These are phyloP conservation scores for Monilinia fructicola DNA, from an alignment of 2,329 filamentous ascomycete species.

Conservation along the genomic window DNA sequence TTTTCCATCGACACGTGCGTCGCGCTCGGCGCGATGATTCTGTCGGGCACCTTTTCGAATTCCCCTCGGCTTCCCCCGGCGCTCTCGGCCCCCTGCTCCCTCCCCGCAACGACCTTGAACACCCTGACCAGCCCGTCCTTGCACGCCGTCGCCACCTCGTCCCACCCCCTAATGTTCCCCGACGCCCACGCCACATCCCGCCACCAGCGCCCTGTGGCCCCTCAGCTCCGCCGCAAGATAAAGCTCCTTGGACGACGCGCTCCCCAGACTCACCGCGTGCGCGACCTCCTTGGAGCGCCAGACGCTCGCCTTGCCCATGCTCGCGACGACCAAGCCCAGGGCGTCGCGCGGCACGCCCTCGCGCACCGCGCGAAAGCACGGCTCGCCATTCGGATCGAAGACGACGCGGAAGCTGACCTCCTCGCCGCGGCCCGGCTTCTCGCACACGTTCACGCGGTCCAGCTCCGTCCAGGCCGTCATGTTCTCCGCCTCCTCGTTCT, in stretches of 20 bases:
- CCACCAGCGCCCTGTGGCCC: conserved; percentile 73
- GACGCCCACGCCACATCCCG: conserved; percentile 92
- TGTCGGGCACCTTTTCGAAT: conserved; percentile 36
- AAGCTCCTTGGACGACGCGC: conserved; percentile 69
- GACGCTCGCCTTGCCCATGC: conserved; percentile 78
- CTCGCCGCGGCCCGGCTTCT: conserved; percentile 72
- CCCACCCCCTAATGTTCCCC: conserved; percentile 85
- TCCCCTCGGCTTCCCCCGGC: conserved; percentile 35
- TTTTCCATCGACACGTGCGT: conserved; percentile 30
- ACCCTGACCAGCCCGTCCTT: conserved; percentile 89
- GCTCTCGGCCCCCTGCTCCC: conserved; percentile 44
- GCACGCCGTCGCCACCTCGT: conserved; percentile 86
- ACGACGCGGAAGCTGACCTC: conserved; percentile 83
- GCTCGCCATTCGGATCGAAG: conserved; percentile 84
- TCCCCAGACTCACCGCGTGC: conserved; percentile 51
- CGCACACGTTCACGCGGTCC: conserved; percentile 73
- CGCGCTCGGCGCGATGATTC: conserved; percentile 30
- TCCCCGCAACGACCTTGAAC: conserved; percentile 70
- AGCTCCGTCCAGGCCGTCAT: conserved; percentile 73
- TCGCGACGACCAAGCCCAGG: conserved; percentile 78
- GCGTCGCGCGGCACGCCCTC: conserved; percentile 81
- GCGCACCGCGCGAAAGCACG: conserved; percentile 72
- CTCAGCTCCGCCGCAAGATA: conserved; percentile 78
- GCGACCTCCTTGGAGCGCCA: conserved; percentile 69
- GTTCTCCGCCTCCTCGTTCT: conserved; percentile 82